phyloP scores from a whole-genome alignment of 108 stramenopile species.

The Epipyxis sp. region DNA sequence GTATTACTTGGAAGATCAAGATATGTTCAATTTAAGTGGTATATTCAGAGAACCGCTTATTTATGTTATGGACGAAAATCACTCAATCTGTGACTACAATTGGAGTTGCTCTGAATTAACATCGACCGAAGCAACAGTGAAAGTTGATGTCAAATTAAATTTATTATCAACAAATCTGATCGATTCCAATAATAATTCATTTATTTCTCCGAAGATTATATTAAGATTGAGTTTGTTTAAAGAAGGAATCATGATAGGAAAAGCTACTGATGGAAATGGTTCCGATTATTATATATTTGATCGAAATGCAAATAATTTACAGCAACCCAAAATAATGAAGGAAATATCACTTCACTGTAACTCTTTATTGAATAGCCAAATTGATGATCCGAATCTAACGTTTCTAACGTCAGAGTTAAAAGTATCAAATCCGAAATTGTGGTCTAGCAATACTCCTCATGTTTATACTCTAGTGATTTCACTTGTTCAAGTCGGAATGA shows the following conservation, averaged over 20 bases:
- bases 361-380: background rate
- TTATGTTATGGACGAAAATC: constrained; percentile 69
- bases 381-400: background rate
- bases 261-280: no score
- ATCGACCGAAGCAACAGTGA: background rate
- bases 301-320: no score
- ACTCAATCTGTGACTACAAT: constrained; percentile 56
- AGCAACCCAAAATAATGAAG: no score
- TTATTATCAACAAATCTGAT: no score
- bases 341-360: no score
- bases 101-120: background rate
- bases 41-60: constrained; percentile 69
- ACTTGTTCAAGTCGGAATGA: constrained; percentile 18
- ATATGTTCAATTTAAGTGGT: constrained; percentile 94
- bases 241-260: no score
- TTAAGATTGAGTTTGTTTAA: no score
- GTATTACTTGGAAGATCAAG: constrained; percentile 82
- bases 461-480: constrained; percentile 70
- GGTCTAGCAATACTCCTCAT: constrained; percentile 74
- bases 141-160: background rate
- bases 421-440: constrained; percentile 47
- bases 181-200: no score
- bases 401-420: background rate
- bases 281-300: background rate
- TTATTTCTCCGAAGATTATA: background rate